Evolutionary conservation across 2,329 filamentous ascomycete species (phyloP), one percentile per base, ranked within the genome.

Genomic region (Fusarium sp.): DNA sequence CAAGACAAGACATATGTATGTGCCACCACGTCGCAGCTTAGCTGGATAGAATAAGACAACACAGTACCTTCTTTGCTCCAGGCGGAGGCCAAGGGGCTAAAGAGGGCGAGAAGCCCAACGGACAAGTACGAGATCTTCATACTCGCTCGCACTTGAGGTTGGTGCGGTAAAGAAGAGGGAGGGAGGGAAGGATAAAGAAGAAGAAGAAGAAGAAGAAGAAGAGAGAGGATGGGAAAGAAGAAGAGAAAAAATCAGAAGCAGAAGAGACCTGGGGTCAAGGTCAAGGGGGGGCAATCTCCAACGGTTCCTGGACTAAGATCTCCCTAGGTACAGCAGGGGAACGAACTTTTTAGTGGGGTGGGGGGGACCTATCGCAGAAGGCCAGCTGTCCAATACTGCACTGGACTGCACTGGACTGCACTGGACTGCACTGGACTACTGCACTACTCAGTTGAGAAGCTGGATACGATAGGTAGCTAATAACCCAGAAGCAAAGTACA

Each of bases 21-120:
- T n/a, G 31, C 13, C 27, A n/a, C n/a, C n/a, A n/a, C n/a, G n/a
- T n/a, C n/a, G n/a, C n/a, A n/a, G n/a, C n/a, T n/a, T n/a, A n/a
- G n/a, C n/a, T n/a, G n/a, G n/a, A n/a, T n/a, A n/a, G n/a, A n/a
- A n/a, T 19, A 15, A 44, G 27, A 75, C 80, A 68, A 68, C n/a
- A n/a, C n/a, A n/a, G n/a, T 77, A 90, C 91, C 91, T 84, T 96
- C 92, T 77, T 95, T 95, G 53, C 86, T 87, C 92, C 93, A 97
- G 42, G 91, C 91, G 45, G 87, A 84, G 57, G 85, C 85, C 61
- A 93, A 77, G 35, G 87, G 82, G 57, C 84, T 84, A 65, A 92
- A 77, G 68, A 89, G 78, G 78, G 86, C 85, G 75, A 91, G 77
- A 57, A 94, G 83, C 75, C 91, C 82, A 66, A 94, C 71, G 49